Percentiles rank a stretch among this genome's conserved stretches.
phyloP scores from a whole-genome alignment of 352 stramenopile species.

The Thraustochytrium striatum region DNA sequence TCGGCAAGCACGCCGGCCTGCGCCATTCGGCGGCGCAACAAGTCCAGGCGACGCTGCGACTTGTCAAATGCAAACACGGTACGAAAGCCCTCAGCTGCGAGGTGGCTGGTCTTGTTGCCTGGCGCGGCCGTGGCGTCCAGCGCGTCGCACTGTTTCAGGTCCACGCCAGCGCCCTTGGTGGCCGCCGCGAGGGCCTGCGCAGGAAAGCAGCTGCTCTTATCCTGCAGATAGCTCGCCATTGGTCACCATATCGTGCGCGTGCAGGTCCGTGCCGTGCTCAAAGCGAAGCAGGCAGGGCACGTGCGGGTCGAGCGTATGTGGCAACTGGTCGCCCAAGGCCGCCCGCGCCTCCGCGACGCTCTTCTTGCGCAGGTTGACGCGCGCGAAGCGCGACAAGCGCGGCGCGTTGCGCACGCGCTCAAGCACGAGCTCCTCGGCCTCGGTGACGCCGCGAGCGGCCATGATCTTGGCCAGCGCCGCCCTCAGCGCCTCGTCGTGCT shows the following conservation, averaged over 20 bases:
- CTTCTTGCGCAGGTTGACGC: constrained; percentile 81
- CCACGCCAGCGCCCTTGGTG: background rate
- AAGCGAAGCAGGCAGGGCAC: constrained; percentile 84
- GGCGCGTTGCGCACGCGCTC: constrained; percentile 67
- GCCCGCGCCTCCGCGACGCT: constrained; percentile 58
- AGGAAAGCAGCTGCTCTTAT: constrained; percentile 96
- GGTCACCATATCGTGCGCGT: constrained; percentile 72
- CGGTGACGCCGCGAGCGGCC: constrained; percentile 69
- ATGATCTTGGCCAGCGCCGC: constrained; percentile 71
- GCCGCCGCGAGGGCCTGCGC: constrained; percentile 74
- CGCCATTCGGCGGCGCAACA: constrained; percentile 79
- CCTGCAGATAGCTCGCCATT: constrained; percentile 87
- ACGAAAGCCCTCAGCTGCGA: constrained; percentile 76
- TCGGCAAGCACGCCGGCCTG: constrained; percentile 69
- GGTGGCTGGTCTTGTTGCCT: constrained; percentile 97
- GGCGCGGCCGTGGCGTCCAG: constrained; percentile 94
- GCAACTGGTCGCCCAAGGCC: background rate
- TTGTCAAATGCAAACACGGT: constrained; percentile 90
- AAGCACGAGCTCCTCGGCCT: constrained; percentile 70
- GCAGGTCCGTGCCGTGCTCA: constrained; percentile 73
- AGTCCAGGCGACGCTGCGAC: constrained; percentile 71
- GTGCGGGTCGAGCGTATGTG: constrained; percentile 65
- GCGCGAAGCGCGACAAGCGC: constrained; percentile 76
- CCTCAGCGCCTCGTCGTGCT: constrained; percentile 68
- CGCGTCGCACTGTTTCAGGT: constrained; percentile 63